These are phyloP conservation scores for Populus ilicifolia DNA, from an alignment of 345 rosid genomes.

Conservation along the genomic window DNA sequence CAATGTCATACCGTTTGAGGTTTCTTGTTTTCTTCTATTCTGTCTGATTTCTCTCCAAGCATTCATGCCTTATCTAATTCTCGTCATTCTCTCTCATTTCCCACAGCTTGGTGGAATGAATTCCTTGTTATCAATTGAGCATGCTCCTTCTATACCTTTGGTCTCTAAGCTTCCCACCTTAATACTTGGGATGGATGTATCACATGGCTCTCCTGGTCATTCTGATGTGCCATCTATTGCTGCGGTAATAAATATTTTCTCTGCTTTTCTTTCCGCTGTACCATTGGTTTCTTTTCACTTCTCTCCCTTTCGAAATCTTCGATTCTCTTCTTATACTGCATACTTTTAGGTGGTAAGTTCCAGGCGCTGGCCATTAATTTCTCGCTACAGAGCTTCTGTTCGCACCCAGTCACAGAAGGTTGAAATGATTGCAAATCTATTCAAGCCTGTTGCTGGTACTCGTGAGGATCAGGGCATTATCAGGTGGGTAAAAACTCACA, in stretches of 20 bases:
- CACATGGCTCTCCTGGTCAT: conserved; percentile 85
- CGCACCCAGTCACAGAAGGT: conserved; percentile 8
- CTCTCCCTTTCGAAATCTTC: background rate
- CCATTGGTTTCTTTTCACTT: background rate
- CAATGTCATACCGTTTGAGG: background rate
- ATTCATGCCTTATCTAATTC: no score
- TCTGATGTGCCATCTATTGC: conserved; percentile 84
- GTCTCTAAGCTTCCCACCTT: conserved; percentile 63
- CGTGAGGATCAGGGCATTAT: no score
- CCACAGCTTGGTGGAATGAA: conserved; percentile 82
- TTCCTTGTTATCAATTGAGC: conserved; percentile 59
- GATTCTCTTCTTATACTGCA: background rate
- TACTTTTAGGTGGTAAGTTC: conserved; percentile 39
- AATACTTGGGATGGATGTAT: conserved; percentile 38
- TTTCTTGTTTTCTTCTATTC: background rate
- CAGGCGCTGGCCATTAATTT: conserved; percentile 8
- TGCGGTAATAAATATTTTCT: conserved; percentile 43
- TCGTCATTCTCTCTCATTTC: background rate
- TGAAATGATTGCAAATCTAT: conserved; percentile 10
- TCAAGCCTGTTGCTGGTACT: conserved; percentile 4
- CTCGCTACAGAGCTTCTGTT: conserved; percentile 13
- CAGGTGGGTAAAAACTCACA: no score
- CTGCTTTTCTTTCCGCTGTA: background rate
- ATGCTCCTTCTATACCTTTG: conserved; percentile 49
- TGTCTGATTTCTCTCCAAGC: background rate